A percentile compares a stretch with the other conserved stretches of the same genome.
These are phyloP conservation scores for Sarocladium brachiariae DNA, from an alignment of 2,329 filamentous ascomycete species.

Conservation along the genomic window DNA sequence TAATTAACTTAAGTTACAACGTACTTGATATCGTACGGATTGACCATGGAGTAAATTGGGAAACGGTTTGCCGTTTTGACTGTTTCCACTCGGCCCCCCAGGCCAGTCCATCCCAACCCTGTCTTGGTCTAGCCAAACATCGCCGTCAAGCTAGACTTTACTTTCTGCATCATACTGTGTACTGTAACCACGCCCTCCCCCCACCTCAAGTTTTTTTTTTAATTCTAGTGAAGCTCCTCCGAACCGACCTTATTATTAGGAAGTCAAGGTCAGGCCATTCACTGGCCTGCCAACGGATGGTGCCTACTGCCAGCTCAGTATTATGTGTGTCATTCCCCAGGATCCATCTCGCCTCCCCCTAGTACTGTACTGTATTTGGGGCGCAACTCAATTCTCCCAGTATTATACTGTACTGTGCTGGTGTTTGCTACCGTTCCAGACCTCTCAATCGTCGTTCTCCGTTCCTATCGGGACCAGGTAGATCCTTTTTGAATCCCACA, in stretches of 20 bases:
- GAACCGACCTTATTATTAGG: conserved; percentile 6
- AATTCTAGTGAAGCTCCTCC: conserved; percentile 4
- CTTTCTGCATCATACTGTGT: too few species aligned
- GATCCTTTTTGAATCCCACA: conserved; percentile 8
- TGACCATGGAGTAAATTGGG: too few species aligned
- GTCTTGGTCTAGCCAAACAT: conserved; percentile 5
- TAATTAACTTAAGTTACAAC: too few species aligned
- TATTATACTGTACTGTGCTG: conserved; percentile 1
- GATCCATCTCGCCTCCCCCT: neutral
- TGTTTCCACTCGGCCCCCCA: conserved; percentile 2
- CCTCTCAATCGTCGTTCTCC: neutral
- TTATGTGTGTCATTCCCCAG: conserved; percentile 5
- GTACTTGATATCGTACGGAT: too few species aligned
- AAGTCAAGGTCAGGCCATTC: conserved; percentile 6
- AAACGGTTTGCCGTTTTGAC: conserved; percentile 5
- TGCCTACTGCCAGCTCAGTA: too few species aligned
- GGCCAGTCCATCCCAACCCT: conserved; percentile 2
- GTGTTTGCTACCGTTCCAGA: neutral
- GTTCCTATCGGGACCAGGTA: conserved; percentile 8
- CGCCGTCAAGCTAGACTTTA: neutral
- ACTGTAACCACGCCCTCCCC: neutral
- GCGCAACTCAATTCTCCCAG: neutral
- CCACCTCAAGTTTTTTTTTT: neutral
- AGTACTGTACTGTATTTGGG: neutral
- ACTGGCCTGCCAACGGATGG: neutral